Base-by-base conservation (phyloP, 1,139 yeast species). In the Sugiyamaella sp. region DNA sequence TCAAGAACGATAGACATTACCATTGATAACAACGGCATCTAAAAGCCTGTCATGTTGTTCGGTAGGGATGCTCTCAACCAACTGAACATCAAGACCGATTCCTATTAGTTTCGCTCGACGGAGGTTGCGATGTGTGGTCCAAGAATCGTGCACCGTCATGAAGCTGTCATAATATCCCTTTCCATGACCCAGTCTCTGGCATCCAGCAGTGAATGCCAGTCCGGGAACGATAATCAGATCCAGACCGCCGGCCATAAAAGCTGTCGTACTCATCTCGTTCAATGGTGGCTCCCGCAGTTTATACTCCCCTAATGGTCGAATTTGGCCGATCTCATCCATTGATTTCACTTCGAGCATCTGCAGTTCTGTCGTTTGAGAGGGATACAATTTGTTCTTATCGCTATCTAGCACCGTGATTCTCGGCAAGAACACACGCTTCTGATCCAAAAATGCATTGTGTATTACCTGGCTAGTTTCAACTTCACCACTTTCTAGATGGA, bases 161-260 rank as follows among this genome's bases (percentile, higher is more conserved):
- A 81, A 91, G 60, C 85, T 89, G 68, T 93, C 98, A 68, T 93
- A 93, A 69, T 80, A 90, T 0, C 97, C 99, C 9, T 85, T 95
- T 0, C 99, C 99, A 67, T 90, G 96, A 0, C 98, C 99, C 52
- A 93, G 68, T 54, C 99, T 70, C 32, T 75, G 72, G 49, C 84
- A 81, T 6, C 62, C 51, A 1, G 57, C 61, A 2, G 86, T 77
- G 66, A 89, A 91, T 0, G 89, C 97, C 1, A 93, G 85, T 0
- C 96, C 98, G 0, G 98, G 99, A 0, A 93, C 75, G 1, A 93
- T 70, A 6, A 93, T 74, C 24, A 90, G 64, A 62, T 91, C 97
- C 27, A 93, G 69, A 0, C 80, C 84, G 0, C 66, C 67, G 2
- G 53, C 61, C 2, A 61, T 65, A 16, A 80, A 66, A 0, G 72